Percentiles rank a stretch among this genome's conserved stretches.
phyloP scores from a whole-genome alignment of 2,329 filamentous ascomycete genomes.

The Alternaria angustiovoidea region DNA sequence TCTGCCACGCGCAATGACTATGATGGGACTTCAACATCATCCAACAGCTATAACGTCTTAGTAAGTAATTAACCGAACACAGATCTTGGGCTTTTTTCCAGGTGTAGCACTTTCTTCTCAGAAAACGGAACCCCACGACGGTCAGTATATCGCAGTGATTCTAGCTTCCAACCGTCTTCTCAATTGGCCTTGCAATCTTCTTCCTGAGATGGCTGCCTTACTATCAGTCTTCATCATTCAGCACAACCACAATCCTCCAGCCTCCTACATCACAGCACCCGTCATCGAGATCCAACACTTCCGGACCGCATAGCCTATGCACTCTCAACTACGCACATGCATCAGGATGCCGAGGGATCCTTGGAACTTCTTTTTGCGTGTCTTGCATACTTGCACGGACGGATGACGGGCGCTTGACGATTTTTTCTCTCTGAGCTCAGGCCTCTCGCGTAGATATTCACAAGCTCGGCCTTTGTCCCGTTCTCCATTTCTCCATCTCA shows the following conservation, averaged over 20 bases:
- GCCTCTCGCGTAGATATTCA: slow-evolving; percentile 16
- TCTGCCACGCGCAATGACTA: background rate
- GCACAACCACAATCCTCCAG: background rate
- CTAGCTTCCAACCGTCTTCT: background rate
- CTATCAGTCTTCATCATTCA: background rate
- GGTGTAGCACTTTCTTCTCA: background rate
- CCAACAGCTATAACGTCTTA: background rate
- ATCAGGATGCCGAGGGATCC: slow-evolving; percentile 1
- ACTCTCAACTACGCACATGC: background rate
- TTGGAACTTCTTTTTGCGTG: background rate
- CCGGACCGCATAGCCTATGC: background rate
- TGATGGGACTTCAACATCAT: background rate
- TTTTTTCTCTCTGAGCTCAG: slow-evolving; percentile 11
- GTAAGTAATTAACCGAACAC: background rate
- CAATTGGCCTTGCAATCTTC: too few species aligned
- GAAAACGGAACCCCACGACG: background rate
- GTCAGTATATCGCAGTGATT: background rate
- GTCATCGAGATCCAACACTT: background rate
- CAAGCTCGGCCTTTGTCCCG: background rate
- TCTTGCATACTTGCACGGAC: slow-evolving; percentile 4
- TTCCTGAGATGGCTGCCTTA: background rate
- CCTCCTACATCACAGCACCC: slow-evolving; percentile 1
- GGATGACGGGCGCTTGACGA: background rate
- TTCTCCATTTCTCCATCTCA: background rate
- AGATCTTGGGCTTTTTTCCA: background rate